Evolutionary conservation across 176 grass and related monocot species (phyloP).

Genomic region (Carex parvula): DNA sequence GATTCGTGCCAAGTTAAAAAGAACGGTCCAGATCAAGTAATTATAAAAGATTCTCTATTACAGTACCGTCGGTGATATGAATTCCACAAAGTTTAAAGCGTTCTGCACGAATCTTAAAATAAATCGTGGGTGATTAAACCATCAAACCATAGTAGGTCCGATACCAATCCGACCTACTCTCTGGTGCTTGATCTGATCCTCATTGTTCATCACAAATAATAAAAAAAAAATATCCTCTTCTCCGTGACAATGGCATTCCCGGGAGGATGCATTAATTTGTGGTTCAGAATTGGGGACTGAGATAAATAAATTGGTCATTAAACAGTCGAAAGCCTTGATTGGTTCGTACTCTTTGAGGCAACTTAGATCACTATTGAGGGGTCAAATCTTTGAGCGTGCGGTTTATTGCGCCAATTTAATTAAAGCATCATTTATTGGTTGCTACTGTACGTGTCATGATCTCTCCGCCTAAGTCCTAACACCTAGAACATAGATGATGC

Average conservation of each 20-base stretch:
- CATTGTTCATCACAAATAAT: not conserved
- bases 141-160: too few relatives aligned
- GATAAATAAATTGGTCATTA: not conserved
- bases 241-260: too few relatives aligned
- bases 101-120: too few relatives aligned
- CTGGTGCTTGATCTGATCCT: not conserved
- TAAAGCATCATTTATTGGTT: conserved; percentile 3
- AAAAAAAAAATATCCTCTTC: not conserved
- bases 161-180: too few relatives aligned
- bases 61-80: too few relatives aligned
- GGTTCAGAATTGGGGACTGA: too few relatives aligned
- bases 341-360: not conserved
- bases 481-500: not conserved
- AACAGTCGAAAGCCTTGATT: not conserved
- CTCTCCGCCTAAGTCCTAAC: not conserved
- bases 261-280: too few relatives aligned
- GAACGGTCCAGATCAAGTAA: too few relatives aligned
- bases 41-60: too few relatives aligned
- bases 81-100: too few relatives aligned
- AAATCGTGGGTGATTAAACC: too few relatives aligned
- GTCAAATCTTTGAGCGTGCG: conserved; percentile 5
- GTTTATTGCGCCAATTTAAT: conserved; percentile 2
- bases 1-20: too few relatives aligned
- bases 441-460: conserved; percentile 4
- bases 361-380: not conserved